phyloP scores from a whole-genome alignment of 2,329 filamentous ascomycete species.

The Dendrostoma leiphaemia region DNA sequence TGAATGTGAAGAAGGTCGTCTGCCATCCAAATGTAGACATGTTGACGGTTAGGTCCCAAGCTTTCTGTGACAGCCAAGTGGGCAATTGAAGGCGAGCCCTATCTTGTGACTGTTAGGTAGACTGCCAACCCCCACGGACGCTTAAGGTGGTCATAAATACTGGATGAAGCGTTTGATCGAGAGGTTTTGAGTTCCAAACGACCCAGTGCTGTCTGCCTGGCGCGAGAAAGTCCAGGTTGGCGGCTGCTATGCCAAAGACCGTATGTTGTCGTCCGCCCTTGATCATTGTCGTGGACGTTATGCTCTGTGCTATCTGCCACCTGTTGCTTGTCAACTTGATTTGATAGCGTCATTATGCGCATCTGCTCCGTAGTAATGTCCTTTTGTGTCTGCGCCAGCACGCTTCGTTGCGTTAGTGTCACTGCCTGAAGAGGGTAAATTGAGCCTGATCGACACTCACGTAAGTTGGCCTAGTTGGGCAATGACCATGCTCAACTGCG shows the following conservation, averaged over 20 bases:
- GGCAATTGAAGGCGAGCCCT: constrained; percentile 2
- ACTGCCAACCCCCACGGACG: too few species aligned
- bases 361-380: neutral
- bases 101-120: neutral
- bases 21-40: constrained; percentile 2
- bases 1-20: neutral
- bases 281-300: too few species aligned
- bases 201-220: neutral
- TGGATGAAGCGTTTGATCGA: neutral
- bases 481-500: neutral
- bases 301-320: neutral
- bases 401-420: neutral
- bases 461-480: neutral
- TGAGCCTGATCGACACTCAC: neutral
- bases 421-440: neutral
- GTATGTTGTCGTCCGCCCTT: neutral
- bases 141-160: neutral
- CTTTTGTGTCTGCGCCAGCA: neutral
- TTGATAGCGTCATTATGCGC: neutral
- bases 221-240: neutral
- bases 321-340: too few species aligned
- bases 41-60: neutral
- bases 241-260: neutral
- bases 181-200: neutral
- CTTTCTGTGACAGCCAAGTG: neutral